Percentiles rank a stretch among this genome's conserved stretches.
Evolutionary conservation across 1,139 yeast species (phyloP).

Genomic region (Yamadazyma triangularis): DNA sequence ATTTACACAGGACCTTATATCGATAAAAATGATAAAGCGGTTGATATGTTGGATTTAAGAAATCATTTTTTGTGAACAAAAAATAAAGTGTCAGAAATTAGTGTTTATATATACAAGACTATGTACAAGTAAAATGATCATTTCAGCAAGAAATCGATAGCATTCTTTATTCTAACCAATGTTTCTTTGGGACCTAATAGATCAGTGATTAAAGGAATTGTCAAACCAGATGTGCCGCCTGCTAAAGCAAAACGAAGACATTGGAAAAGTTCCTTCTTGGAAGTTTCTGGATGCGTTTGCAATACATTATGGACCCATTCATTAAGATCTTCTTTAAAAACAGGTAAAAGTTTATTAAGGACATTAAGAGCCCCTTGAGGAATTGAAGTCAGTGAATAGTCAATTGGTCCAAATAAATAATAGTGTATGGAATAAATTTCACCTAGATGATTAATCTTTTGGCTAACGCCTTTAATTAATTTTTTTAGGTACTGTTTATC

Average conservation of each 20-base stretch:
- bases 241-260: constrained; percentile 68
- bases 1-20: constrained; percentile 65
- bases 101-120: no score
- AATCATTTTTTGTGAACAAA: constrained; percentile 6
- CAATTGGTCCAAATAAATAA: constrained; percentile 40
- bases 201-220: constrained; percentile 55
- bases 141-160: constrained; percentile 1
- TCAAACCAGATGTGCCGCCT: constrained; percentile 68
- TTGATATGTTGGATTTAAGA: constrained; percentile 31
- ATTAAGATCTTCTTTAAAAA: constrained; percentile 11
- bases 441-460: constrained; percentile 40
- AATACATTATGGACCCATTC: no score
- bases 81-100: constrained; percentile 56
- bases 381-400: constrained; percentile 3
- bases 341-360: constrained; percentile 4
- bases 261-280: constrained; percentile 52
- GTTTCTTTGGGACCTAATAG: constrained; percentile 51
- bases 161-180: constrained; percentile 25
- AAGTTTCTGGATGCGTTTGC: constrained; percentile 6
- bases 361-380: constrained; percentile 6
- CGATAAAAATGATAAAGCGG: constrained; percentile 12
- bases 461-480: constrained; percentile 28
- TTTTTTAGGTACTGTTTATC: constrained; percentile 18
- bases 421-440: constrained; percentile 44
- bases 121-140: constrained; percentile 11